Conservation (phyloP, 1,284 basidiomycete genomes). For the Apiotrichum sp. region DNA sequence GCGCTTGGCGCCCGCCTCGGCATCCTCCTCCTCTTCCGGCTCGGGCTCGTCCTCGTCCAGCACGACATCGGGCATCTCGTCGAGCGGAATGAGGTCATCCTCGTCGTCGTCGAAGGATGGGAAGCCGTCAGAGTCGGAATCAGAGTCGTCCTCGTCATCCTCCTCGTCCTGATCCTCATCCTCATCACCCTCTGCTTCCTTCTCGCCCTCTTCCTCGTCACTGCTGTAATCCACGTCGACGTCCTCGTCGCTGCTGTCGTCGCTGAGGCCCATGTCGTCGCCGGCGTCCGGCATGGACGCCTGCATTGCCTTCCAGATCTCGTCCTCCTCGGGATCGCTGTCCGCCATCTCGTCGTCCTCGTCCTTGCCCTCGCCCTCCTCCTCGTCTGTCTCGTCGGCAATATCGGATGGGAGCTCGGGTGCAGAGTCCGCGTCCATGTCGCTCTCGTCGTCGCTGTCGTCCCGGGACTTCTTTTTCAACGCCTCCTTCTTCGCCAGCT, state of each 20-base stretch:
- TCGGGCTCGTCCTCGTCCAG: slow-evolving; percentile 33
- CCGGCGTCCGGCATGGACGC: slow-evolving; percentile 60
- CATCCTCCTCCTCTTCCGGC: slow-evolving; percentile 48
- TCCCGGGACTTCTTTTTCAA: slow-evolving; percentile 44
- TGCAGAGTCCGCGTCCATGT: slow-evolving; percentile 18
- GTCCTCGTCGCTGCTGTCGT: slow-evolving; percentile 54
- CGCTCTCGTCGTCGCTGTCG: slow-evolving; percentile 24
- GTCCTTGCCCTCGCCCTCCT: too few species aligned
- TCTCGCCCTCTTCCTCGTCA: slow-evolving; percentile 51
- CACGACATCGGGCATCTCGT: slow-evolving; percentile 46
- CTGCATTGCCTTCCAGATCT: slow-evolving; percentile 89
- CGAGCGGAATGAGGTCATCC: slow-evolving; percentile 45
- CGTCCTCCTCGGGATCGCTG: slow-evolving; percentile 56
- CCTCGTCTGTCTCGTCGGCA: slow-evolving; percentile 26
- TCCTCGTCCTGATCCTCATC: slow-evolving; percentile 32
- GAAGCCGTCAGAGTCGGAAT: slow-evolving; percentile 16
- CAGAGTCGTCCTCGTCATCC: slow-evolving; percentile 19
- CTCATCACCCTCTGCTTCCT: slow-evolving; percentile 28
- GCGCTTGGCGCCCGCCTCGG: slow-evolving; percentile 49
- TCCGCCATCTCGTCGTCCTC: slow-evolving; percentile 33
- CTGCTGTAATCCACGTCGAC: slow-evolving; percentile 52
- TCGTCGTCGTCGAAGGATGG: slow-evolving; percentile 46
- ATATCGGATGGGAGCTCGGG: slow-evolving; percentile 8
- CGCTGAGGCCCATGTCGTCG: slow-evolving; percentile 57
- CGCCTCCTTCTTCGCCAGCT: slow-evolving; percentile 54